Conservation (phyloP, 2,329 filamentous ascomycete genomes). For the Curvularia sp. region DNA sequence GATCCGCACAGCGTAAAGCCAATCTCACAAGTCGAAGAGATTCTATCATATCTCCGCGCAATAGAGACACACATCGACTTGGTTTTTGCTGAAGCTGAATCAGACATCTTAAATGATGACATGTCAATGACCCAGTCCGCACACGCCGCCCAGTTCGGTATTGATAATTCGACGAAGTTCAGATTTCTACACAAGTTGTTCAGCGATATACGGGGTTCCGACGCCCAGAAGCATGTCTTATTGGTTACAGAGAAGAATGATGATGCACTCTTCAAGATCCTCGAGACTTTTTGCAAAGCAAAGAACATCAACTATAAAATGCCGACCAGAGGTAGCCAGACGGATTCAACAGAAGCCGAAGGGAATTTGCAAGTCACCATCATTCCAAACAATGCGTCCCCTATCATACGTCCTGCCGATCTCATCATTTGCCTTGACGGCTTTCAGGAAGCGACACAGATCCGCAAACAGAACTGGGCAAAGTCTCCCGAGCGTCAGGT, state of each 20-base stretch:
- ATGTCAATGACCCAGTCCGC: constrained; percentile 26
- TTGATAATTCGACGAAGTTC: constrained; percentile 45
- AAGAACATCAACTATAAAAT: constrained; percentile 34
- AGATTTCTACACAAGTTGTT: constrained; percentile 39
- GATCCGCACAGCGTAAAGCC: constrained; percentile 21
- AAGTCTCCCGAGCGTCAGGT: constrained; percentile 22
- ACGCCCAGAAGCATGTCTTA: constrained; percentile 36
- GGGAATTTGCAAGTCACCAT: constrained; percentile 46
- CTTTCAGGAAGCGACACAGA: constrained; percentile 31
- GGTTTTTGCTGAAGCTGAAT: constrained; percentile 32
- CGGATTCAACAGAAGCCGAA: constrained; percentile 14
- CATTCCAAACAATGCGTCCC: constrained; percentile 34
- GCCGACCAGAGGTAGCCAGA: constrained; percentile 27
- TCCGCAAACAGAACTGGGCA: constrained; percentile 38
- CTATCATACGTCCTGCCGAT: constrained; percentile 39
- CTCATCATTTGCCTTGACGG: constrained; percentile 54
- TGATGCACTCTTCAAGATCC: constrained; percentile 33
- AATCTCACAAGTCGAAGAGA: constrained; percentile 25
- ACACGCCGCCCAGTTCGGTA: constrained; percentile 36
- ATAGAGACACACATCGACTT: constrained; percentile 47
- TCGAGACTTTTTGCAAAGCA: constrained; percentile 37
- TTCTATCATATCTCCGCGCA: constrained; percentile 31
- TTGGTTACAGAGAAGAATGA: constrained; percentile 36
- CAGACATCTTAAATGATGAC: constrained; percentile 12
- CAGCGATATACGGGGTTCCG: constrained; percentile 24